Percentiles rank a stretch among this genome's conserved stretches.
Conservation (phyloP, 225 moss, liverwort and hornwort genomes). For the Climacium dendroides region DNA sequence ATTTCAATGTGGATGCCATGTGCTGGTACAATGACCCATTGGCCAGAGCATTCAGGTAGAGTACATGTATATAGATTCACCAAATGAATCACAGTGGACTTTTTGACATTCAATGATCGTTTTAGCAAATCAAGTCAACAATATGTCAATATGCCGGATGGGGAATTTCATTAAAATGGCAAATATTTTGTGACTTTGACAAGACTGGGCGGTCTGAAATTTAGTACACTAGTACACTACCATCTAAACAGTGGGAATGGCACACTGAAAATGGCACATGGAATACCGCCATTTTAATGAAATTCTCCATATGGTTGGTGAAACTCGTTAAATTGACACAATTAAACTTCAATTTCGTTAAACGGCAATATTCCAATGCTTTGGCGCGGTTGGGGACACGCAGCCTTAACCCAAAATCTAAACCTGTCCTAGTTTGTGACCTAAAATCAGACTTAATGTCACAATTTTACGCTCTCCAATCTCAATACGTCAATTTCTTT, state of each 20-base stretch:
- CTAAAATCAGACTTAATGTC: neutral
- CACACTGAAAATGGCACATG: too few species aligned
- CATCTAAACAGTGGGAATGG: too few species aligned
- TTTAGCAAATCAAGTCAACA: neutral
- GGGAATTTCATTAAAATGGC: too few species aligned
- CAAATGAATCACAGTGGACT: neutral
- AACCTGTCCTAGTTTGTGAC: neutral
- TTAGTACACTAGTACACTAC: too few species aligned
- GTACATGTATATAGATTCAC: neutral
- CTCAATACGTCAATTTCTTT: neutral
- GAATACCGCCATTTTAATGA: too few species aligned
- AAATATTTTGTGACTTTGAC: too few species aligned
- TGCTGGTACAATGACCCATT: neutral
- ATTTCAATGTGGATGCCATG: neutral
- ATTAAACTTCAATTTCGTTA: neutral
- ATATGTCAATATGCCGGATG: too few species aligned
- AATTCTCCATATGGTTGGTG: too few species aligned
- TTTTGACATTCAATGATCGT: neutral
- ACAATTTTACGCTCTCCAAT: neutral
- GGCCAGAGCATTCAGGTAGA: neutral
- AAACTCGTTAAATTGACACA: neutral
- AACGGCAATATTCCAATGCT: neutral
- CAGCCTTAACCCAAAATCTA: neutral
- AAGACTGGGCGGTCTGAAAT: too few species aligned
- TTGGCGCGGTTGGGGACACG: too few species aligned